Evolutionary conservation across 228 moss, liverwort and hornwort species (phyloP).

Genomic region (Sphagnum magellanicum): DNA sequence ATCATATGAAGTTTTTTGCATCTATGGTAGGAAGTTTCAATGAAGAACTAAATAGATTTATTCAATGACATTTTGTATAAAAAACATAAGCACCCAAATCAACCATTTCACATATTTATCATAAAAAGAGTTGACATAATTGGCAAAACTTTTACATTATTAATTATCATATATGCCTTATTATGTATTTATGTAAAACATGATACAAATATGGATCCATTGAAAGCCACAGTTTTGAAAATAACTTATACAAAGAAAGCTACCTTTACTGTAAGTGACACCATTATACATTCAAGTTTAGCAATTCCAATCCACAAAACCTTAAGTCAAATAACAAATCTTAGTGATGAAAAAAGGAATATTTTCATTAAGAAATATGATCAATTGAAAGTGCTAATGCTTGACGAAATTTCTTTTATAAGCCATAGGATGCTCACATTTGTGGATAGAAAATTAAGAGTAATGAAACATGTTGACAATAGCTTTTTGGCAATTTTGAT

Average conservation of each 20-base stretch:
- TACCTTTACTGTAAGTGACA: background rate
- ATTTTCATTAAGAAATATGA: background rate
- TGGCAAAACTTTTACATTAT: background rate
- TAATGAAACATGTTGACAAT: background rate
- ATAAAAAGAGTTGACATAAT: background rate
- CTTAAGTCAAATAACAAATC: background rate
- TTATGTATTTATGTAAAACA: background rate
- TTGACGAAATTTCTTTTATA: background rate
- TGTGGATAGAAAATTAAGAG: background rate
- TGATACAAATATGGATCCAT: background rate
- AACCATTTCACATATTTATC: background rate
- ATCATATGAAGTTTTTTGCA: background rate
- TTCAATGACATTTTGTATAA: background rate
- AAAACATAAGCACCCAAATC: background rate
- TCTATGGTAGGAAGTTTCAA: background rate
- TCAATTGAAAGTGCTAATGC: background rate
- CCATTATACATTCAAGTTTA: background rate
- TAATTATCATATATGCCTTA: background rate
- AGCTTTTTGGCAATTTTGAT: background rate
- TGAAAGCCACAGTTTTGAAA: conserved; percentile 1
- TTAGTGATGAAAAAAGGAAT: background rate
- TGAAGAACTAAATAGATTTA: background rate
- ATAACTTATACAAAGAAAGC: background rate
- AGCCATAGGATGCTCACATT: background rate
- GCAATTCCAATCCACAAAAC: background rate